These are phyloP conservation scores for Berberis thunbergii DNA, from an alignment of 164 flowering plant species.

Conservation along the genomic window DNA sequence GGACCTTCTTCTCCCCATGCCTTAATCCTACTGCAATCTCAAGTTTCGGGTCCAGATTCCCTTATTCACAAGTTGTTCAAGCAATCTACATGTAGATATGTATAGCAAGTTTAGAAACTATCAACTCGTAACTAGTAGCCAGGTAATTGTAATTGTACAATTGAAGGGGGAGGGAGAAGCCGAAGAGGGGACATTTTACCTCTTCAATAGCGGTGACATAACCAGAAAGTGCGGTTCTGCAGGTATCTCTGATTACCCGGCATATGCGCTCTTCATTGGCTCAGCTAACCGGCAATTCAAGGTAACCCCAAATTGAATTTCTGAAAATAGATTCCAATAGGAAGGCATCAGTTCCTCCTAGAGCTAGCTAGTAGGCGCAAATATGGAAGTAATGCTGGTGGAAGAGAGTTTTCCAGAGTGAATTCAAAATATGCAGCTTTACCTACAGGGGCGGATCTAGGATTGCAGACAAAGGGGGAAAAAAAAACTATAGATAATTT, in stretches of 20 bases:
- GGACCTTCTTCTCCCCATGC: constrained; percentile 76
- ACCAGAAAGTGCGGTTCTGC: constrained; percentile 67
- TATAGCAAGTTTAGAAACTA: too few species aligned
- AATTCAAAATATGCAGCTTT: constrained; percentile 82
- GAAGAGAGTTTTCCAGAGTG: constrained; percentile 54
- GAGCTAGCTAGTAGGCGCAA: constrained; percentile 57
- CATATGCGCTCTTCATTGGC: constrained; percentile 84
- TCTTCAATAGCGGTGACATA: constrained; percentile 71
- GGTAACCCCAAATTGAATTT: constrained; percentile 73
- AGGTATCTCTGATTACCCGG: constrained; percentile 60
- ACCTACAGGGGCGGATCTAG: constrained; percentile 6
- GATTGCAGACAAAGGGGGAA: too few species aligned
- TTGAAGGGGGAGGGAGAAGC: neutral
- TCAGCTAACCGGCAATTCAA: constrained; percentile 75
- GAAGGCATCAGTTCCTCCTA: constrained; percentile 89
- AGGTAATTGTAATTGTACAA: neutral
- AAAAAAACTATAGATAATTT: too few species aligned
- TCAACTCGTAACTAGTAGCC: too few species aligned
- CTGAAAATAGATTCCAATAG: constrained; percentile 86
- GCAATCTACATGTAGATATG: too few species aligned
- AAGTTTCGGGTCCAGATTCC: constrained; percentile 44
- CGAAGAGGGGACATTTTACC: constrained; percentile 26
- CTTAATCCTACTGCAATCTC: constrained; percentile 68
- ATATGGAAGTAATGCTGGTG: constrained; percentile 62
- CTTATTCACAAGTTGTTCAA: constrained; percentile 8